Evolutionary conservation across 1,139 yeast genomes (phyloP), one percentile per base, ranked within the genome.

Genomic region (Suhomyces chickasaworum): DNA sequence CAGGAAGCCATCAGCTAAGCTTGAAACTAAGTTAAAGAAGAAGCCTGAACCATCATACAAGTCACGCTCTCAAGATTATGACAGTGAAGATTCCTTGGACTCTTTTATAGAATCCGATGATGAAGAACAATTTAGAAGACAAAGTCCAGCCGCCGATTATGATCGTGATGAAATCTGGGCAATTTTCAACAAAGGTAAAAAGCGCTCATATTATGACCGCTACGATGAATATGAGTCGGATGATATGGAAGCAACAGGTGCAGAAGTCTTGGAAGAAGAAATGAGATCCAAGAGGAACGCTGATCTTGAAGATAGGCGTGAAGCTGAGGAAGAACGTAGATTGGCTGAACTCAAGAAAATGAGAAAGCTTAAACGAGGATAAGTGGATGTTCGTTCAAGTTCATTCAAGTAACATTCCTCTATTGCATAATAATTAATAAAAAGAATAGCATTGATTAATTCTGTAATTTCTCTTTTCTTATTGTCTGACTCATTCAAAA

Each of bases 201-300:
- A 76, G 46, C 66, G 84, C 37, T 58, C 71, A 1, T 67, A 73
- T 41, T 72, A 71, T 51, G 68, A 69, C 31, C 64, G 71, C 36
- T 74, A 74, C 50, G 75, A 78, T 42, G 84, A 83, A 47, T 83
- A 83, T 44, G 73, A 68, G 36, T 76, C 77, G 30, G 89, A 84
- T 49, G 95, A 88, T 59, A 91, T 91, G 97, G 97, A 91, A 61
- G 97, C 97, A 7, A 86, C 95, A 1, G 97, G 97, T 17, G 84
- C 84, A 23, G 97, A 91, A 55, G 81, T 91, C 34, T 69, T 89
- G 37, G 88, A 80, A 45, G 98, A 91, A 60, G 98, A 91, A 64
- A 77, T 70, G 53, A 64, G 79, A 37, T 85, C 96, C 4, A 73
- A 83, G 42, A 71, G 68, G 12, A 62, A 58, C 22, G 96, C 90